Evolutionary conservation across 306 rosid species (phyloP), one percentile per base, ranked within the genome.

Genomic region (Vigna angularis): DNA sequence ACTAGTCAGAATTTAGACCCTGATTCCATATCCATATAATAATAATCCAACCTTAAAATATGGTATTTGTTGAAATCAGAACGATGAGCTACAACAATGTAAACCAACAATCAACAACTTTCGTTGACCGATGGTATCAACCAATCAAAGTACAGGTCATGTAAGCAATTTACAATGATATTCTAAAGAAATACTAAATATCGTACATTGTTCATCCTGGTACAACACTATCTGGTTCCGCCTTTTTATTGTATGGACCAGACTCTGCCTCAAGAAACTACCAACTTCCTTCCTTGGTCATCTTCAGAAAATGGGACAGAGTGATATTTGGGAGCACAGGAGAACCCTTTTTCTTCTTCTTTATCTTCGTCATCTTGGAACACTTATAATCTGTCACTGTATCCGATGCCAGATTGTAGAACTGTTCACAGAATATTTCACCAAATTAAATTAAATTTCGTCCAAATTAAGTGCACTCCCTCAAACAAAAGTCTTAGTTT

Each of bases 261-360:
- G 80, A 58, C 57, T 72, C 62, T 30, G 63, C 76, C 72, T 38
- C 20, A 70, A 73, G 76, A 68, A 81, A 74, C 84, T 82, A 95
- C 98, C 98, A 95, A 67, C 73, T 74, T 70, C 98, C 98, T 87
- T 88, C 92, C 89, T 88, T 95, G 74, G 95, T 81, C 98, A 91
- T 87, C 79, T 89, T 95, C 80, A 95, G 87, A 76, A 86, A 92
- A 78, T 89, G 90, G 80, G 91, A 61, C n/a, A 92, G 78, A 9
- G 90, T 87, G 81, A 89, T 87, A 5, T 75, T 92, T 50, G 93
- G 86, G 72, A 91, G 78, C 82, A 84, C 83, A 8, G 88, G 84
- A 40, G 77, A 73, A 66, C 87, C 82, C 77, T 49, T 86, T 20
- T 88, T 89, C 83, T 89, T 92, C 87, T 72, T 91, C 67, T 87